Evolutionary conservation across 2,329 filamentous ascomycete genomes (phyloP).

Genomic region (Calonectria henricotiae): DNA sequence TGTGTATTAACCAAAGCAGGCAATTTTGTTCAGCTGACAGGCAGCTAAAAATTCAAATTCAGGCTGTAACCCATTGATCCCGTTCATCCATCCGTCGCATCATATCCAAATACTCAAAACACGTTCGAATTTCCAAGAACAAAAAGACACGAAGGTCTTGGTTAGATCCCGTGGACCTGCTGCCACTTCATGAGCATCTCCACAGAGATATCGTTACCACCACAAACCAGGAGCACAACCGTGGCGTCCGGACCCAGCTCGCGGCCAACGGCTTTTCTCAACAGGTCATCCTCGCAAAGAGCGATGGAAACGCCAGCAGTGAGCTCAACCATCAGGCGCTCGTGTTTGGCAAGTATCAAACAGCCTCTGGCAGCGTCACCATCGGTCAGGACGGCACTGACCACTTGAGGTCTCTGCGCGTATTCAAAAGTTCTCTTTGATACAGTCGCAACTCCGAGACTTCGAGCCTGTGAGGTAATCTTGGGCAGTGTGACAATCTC

Average conservation of each 20-base stretch:
- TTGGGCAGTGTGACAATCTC: slow-evolving; percentile 74
- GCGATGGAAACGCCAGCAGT: slow-evolving; percentile 54
- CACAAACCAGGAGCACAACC: slow-evolving; percentile 55
- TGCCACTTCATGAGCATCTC: slow-evolving; percentile 53
- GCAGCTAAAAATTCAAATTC: slow-evolving; percentile 10
- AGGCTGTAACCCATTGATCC: slow-evolving; percentile 15
- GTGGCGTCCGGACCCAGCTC: slow-evolving; percentile 49
- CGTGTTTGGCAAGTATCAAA: slow-evolving; percentile 52
- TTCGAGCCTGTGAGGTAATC: slow-evolving; percentile 82
- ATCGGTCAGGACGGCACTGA: slow-evolving; percentile 52
- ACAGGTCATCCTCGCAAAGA: slow-evolving; percentile 50
- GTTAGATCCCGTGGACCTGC: slow-evolving; percentile 40
- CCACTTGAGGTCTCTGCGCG: slow-evolving; percentile 49
- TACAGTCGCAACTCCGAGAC: slow-evolving; percentile 79
- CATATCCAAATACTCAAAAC: slow-evolving; percentile 11
- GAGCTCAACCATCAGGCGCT: slow-evolving; percentile 54
- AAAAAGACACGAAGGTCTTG: background rate
- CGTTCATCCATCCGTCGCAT: background rate
- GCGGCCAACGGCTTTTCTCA: slow-evolving; percentile 41
- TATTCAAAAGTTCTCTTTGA: slow-evolving; percentile 64
- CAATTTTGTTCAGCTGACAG: slow-evolving; percentile 11
- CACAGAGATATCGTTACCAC: slow-evolving; percentile 56
- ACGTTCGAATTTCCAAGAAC: background rate
- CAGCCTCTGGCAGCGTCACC: slow-evolving; percentile 52
- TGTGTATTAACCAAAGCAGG: slow-evolving; percentile 5